phyloP scores from a whole-genome alignment of 2,329 filamentous ascomycete species.

The Exophiala aquamarina region DNA sequence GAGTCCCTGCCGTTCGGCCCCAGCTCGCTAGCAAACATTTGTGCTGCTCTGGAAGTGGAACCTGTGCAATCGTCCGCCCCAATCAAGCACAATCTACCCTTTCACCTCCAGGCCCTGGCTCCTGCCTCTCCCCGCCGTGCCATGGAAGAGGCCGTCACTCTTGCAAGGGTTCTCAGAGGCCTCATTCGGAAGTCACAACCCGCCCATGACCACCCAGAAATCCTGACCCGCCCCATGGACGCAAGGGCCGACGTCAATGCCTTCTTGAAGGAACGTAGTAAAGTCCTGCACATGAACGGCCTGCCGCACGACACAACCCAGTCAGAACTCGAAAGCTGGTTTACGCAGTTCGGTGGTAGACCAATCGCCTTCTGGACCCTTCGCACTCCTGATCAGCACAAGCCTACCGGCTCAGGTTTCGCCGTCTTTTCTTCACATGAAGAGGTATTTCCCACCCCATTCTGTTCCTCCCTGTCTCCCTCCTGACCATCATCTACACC shows the following conservation, averaged over 20 bases:
- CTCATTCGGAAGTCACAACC: conserved; percentile 96
- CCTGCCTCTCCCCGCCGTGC: conserved; percentile 93
- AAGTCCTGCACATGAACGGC: conserved; percentile 96
- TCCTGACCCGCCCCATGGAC: conserved; percentile 93
- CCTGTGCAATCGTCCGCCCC: conserved; percentile 95
- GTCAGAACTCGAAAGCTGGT: conserved; percentile 98
- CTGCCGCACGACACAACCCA: conserved; percentile 97
- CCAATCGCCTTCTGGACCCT: conserved; percentile 99
- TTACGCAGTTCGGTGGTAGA: conserved; percentile 95
- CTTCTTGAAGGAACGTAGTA: conserved; percentile 93
- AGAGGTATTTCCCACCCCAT: conserved; percentile 63
- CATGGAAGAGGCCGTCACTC: conserved; percentile 95
- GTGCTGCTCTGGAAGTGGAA: conserved; percentile 95
- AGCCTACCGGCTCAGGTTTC: conserved; percentile 97
- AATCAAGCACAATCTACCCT: conserved; percentile 97
- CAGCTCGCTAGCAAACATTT: conserved; percentile 94
- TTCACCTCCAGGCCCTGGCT: conserved; percentile 93
- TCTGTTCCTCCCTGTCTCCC: background rate
- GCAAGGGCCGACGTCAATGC: conserved; percentile 93
- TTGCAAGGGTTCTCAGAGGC: conserved; percentile 87
- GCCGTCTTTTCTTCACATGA: conserved; percentile 98
- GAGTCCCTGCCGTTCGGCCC: conserved; percentile 96
- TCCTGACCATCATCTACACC: conserved; percentile 56
- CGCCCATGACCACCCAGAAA: conserved; percentile 87
- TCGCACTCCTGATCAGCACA: conserved; percentile 96